Evolutionary conservation across 139 green algal genomes (phyloP), one percentile per base, ranked within the genome.

Genomic region (Pseudopediastrum boryanum): DNA sequence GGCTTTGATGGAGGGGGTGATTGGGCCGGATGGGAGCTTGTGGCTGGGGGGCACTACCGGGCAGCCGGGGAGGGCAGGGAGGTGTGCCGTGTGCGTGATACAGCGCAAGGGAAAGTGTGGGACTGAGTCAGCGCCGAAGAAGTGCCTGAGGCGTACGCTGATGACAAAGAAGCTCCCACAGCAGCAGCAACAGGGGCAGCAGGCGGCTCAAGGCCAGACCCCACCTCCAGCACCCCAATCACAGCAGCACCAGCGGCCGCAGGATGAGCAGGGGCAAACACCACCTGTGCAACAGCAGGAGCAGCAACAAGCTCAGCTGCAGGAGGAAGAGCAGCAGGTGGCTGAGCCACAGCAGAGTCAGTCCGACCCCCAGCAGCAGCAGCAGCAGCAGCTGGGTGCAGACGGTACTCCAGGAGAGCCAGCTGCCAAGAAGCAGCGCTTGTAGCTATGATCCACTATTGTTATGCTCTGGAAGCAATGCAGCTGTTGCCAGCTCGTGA

Each of bases 31-130:
- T n/a, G n/a, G n/a, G n/a, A n/a, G n/a, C n/a, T n/a, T n/a, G n/a
- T n/a, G n/a, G n/a, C 38, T 75, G 39, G 71, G 71, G 0, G 79
- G 61, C 9, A 76, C 71, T 6, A 75, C 79, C 41, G 62, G 71
- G 4, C 61, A 68, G 71, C 51, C 63, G 19, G 64, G 61, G 7
- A 39, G 80, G 10, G 44, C 78, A n/a, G 79, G 78, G 31, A 84
- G 88, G 31, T 93, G 89, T 71, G 78, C 83, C 5, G 87, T 93
- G 52, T 93, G 89, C 66, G 81, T 90, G 12, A 72, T 89, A 4
- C 85, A 90, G 75, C 85, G 86, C 63, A 91, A 92, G 73, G 89
- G 89, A 58, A 89, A 87, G 64, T 93, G 89, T 65, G 89, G 89
- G 44, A 93, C 85, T 16, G 73, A 86, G 41, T 85, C 75, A 1